Conservation (phyloP, 768 basidiomycete species). For the Lactifluus volemus region DNA sequence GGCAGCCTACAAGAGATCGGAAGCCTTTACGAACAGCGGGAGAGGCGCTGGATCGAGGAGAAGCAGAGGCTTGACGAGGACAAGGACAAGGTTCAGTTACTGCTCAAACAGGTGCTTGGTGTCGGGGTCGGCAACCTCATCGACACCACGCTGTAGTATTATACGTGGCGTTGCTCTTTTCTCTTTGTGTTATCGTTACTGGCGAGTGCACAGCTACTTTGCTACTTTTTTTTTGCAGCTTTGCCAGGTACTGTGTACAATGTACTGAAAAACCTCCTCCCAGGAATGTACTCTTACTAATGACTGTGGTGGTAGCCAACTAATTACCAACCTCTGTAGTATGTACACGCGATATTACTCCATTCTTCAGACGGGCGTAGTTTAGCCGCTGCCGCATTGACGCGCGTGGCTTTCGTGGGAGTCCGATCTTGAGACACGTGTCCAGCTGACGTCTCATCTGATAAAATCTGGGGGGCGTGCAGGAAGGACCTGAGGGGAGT, state of each 20-base stretch:
- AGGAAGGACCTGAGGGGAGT: too few relatives aligned
- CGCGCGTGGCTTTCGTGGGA: background rate
- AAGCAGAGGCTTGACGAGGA: constrained; percentile 58
- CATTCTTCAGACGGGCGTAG: background rate
- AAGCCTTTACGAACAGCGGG: constrained; percentile 58
- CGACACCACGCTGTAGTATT: constrained; percentile 2
- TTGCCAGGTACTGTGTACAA: background rate
- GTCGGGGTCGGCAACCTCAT: constrained; percentile 14
- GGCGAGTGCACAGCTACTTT: background rate
- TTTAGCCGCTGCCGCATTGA: background rate
- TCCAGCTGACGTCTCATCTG: too few relatives aligned
- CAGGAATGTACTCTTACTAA: constrained; percentile 4
- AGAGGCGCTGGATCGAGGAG: constrained; percentile 62
- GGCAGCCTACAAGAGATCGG: constrained; percentile 57
- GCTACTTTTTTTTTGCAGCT: background rate
- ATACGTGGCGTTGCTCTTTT: background rate
- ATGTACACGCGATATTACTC: background rate
- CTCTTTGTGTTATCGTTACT: background rate
- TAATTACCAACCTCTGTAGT: background rate
- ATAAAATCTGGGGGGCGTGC: too few relatives aligned
- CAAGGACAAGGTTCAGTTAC: constrained; percentile 53
- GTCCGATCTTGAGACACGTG: too few relatives aligned
- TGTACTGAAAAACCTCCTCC: background rate
- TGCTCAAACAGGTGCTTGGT: constrained; percentile 56
- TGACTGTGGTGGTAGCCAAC: background rate